A percentile compares a stretch with the other conserved stretches of the same genome.
phyloP scores from a whole-genome alignment of 768 basidiomycete genomes.

The Pleurotus ostreatus region DNA sequence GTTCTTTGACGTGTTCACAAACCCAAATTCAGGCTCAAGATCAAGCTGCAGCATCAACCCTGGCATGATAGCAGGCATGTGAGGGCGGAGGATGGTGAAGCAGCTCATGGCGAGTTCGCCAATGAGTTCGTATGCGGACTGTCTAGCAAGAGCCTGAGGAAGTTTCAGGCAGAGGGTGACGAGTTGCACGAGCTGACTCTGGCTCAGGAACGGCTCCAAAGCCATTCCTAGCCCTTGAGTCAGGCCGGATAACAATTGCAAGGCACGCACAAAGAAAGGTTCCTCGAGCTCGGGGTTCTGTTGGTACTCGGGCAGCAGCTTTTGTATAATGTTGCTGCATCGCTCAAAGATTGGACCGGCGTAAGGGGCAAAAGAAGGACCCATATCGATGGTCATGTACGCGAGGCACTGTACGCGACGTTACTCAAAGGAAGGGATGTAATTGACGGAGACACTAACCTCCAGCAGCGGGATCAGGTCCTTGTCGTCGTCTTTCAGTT shows the following conservation, averaged over 20 bases:
- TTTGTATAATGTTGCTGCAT: constrained; percentile 82
- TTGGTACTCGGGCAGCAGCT: constrained; percentile 79
- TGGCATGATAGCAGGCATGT: constrained; percentile 85
- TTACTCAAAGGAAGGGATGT: background rate
- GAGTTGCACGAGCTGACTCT: constrained; percentile 67
- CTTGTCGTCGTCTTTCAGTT: constrained; percentile 84
- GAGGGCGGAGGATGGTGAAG: constrained; percentile 80
- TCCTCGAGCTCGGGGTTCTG: constrained; percentile 90
- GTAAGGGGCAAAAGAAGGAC: constrained; percentile 82
- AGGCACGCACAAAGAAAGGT: constrained; percentile 95
- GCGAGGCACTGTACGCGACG: constrained; percentile 73
- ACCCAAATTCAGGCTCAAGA: constrained; percentile 89
- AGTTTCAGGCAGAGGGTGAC: constrained; percentile 91
- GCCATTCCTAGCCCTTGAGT: constrained; percentile 87
- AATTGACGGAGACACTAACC: constrained; percentile 40
- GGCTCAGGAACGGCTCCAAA: constrained; percentile 74
- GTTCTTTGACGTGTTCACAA: constrained; percentile 96
- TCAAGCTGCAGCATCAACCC: constrained; percentile 88
- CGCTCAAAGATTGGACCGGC: constrained; percentile 90
- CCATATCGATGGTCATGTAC: constrained; percentile 95
- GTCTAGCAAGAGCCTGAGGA: constrained; percentile 91
- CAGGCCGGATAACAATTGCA: constrained; percentile 94
- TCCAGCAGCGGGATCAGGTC: constrained; percentile 94
- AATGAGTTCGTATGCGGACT: constrained; percentile 96
- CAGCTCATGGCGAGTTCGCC: constrained; percentile 98